Percentiles rank a stretch among this genome's conserved stretches.
Evolutionary conservation across 2,329 filamentous ascomycete species (phyloP).

Genomic region (Truncatella angustata): DNA sequence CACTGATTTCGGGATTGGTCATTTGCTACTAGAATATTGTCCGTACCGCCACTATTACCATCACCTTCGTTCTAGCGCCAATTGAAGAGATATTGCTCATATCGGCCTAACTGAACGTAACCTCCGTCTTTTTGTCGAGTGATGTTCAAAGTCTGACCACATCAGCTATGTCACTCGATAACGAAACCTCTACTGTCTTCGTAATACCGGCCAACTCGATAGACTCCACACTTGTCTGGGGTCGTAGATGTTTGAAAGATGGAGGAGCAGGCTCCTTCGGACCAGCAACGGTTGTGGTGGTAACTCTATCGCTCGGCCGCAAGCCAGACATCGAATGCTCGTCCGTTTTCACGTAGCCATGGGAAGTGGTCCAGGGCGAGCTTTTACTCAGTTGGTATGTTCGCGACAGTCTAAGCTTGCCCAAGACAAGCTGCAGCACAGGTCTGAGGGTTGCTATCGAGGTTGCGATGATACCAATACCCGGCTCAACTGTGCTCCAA

Average conservation of each 20-base stretch:
- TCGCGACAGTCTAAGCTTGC: not conserved
- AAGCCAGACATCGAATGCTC: not conserved
- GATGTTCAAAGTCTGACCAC: not conserved
- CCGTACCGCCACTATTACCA: too few species aligned
- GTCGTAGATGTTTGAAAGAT: not conserved
- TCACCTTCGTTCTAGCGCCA: too few species aligned
- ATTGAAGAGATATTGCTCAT: too few species aligned
- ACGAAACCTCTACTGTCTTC: conserved; percentile 3
- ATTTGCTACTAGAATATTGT: too few species aligned
- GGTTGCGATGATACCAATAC: conserved; percentile 2
- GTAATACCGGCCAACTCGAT: not conserved
- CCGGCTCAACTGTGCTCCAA: conserved; percentile 7
- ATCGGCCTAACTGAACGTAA: too few species aligned
- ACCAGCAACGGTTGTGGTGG: not conserved
- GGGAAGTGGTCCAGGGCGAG: not conserved
- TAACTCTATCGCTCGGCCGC: not conserved
- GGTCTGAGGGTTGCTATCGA: conserved; percentile 4
- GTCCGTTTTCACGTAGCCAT: conserved; percentile 4
- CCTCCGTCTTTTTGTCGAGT: too few species aligned
- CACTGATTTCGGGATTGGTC: too few species aligned
- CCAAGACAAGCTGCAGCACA: not conserved
- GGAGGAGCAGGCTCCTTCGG: not conserved
- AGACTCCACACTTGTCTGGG: not conserved
- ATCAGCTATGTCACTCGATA: not conserved
- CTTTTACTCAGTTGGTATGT: not conserved